Percentiles rank a stretch among this genome's conserved stretches.
Evolutionary conservation across 129 eudicot species (phyloP).

Genomic region (Flaveria bidentis): DNA sequence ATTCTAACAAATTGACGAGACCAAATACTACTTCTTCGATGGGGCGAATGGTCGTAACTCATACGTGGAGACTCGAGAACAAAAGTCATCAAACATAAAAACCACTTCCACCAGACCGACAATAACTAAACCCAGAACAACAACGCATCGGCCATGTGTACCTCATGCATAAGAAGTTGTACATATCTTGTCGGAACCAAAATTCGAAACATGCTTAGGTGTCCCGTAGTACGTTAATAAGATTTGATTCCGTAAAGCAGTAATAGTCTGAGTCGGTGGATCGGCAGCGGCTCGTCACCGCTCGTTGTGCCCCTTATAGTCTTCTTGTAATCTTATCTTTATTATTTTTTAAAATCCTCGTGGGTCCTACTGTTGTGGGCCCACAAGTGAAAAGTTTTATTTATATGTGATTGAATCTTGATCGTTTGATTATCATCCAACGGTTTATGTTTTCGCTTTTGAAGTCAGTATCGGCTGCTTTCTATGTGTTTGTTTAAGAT

Average conservation of each 20-base stretch:
- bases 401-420: neutral
- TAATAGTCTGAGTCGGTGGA: constrained; percentile 39
- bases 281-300: constrained; percentile 50
- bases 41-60: constrained; percentile 20
- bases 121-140: constrained; percentile 1
- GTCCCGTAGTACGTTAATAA: constrained; percentile 3
- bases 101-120: neutral
- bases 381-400: neutral
- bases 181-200: neutral
- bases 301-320: constrained; percentile 36
- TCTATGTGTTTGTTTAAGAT: too few species aligned
- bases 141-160: neutral
- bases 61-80: constrained; percentile 40
- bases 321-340: neutral
- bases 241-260: constrained; percentile 33
- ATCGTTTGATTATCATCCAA: neutral
- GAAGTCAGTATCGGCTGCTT: neutral
- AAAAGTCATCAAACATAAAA: neutral
- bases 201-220: neutral
- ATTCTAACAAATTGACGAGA: constrained; percentile 5
- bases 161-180: neutral
- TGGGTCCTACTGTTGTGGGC: constrained; percentile 20
- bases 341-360: constrained; percentile 17
- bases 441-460: neutral
- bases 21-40: constrained; percentile 16